These are phyloP conservation scores for Hippophae tibetana DNA, from an alignment of 306 rosid genomes.

Conservation along the genomic window DNA sequence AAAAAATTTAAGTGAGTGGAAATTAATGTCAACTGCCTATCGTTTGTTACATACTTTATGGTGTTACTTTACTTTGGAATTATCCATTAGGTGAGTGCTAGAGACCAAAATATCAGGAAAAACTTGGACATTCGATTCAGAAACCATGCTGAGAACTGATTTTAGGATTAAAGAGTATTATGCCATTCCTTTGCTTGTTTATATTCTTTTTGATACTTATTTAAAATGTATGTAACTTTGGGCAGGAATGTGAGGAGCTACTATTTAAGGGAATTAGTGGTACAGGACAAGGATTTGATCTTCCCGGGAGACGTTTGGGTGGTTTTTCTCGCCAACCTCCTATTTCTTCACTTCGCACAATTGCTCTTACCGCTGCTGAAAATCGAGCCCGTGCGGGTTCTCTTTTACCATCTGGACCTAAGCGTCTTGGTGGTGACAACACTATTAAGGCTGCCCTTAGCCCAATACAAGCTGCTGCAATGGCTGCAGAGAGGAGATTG, in stretches of 20 bases:
- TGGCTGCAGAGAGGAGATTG: conserved; percentile 93
- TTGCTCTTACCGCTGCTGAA: conserved; percentile 74
- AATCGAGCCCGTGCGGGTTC: conserved; percentile 52
- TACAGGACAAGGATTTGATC: conserved; percentile 69
- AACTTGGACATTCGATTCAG: too few relatives aligned
- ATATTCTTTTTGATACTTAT: conserved; percentile 8
- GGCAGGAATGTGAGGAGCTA: conserved; percentile 84
- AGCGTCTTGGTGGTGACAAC: conserved; percentile 82
- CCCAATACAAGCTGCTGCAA: conserved; percentile 94
- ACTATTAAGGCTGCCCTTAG: conserved; percentile 63
- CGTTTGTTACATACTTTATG: too few relatives aligned
- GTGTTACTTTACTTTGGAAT: too few relatives aligned
- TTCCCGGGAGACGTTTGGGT: conserved; percentile 84
- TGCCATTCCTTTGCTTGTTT: conserved; percentile 4
- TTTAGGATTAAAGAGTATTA: conserved; percentile 1
- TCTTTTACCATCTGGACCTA: conserved; percentile 81
- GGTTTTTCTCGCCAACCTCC: conserved; percentile 58
- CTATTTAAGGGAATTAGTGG: conserved; percentile 78
- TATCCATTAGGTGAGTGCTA: too few relatives aligned
- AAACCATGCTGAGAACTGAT: neutral
- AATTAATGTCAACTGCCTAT: too few relatives aligned
- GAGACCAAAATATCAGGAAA: too few relatives aligned
- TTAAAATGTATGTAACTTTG: conserved; percentile 8
- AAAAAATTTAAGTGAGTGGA: too few relatives aligned
- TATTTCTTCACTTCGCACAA: conserved; percentile 55